Evolutionary conservation across 768 basidiomycete species (phyloP).

Genomic region (Psilocybe cubensis): DNA sequence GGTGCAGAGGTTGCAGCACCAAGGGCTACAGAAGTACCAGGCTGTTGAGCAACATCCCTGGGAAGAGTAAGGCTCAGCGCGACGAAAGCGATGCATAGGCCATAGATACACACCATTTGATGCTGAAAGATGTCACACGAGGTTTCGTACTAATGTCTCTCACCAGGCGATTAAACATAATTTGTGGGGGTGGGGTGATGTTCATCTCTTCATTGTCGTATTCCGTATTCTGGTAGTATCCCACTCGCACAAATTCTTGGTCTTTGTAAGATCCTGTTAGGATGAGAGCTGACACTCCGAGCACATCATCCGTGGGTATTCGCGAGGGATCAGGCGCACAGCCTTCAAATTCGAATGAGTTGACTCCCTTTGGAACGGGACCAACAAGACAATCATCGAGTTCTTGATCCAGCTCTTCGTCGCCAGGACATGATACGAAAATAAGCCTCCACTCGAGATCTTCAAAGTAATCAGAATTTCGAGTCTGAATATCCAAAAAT

Average conservation of each 20-base stretch:
- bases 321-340: constrained; percentile 80
- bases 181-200: constrained; percentile 65
- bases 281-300: constrained; percentile 97
- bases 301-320: constrained; percentile 88
- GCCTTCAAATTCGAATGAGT: constrained; percentile 96
- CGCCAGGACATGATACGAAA: constrained; percentile 92
- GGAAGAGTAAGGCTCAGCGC: not conserved
- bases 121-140: constrained; percentile 91
- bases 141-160: constrained; percentile 92
- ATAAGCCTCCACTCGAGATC: constrained; percentile 99
- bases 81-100: not conserved
- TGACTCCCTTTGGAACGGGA: constrained; percentile 95
- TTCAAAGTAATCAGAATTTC: constrained; percentile 27
- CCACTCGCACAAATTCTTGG: constrained; percentile 98
- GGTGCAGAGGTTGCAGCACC: constrained; percentile 31
- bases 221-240: constrained; percentile 99
- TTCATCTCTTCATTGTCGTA: constrained; percentile 96
- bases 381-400: constrained; percentile 98
- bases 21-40: constrained; percentile 21
- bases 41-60: constrained; percentile 69
- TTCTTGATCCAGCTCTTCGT: constrained; percentile 94
- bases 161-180: constrained; percentile 78
- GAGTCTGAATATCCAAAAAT: not conserved
- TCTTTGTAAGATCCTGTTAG: constrained; percentile 95
- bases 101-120: constrained; percentile 67